These are phyloP conservation scores for Patellifolia procumbens DNA, from an alignment of 179 eudicot species.

Conservation along the genomic window DNA sequence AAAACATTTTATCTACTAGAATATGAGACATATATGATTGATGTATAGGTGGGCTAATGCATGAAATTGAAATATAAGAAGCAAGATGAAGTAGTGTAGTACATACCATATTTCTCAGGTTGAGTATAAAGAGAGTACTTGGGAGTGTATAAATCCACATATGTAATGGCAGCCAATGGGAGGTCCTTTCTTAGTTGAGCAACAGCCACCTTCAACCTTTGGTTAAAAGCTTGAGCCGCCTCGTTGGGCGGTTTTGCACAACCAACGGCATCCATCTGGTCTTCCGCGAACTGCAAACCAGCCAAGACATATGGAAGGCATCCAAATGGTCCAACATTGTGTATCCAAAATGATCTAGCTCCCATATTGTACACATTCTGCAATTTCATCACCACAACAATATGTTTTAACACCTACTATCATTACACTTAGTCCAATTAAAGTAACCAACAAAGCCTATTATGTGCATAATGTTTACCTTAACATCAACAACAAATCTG, in stretches of 20 bases:
- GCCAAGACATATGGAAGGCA: background rate
- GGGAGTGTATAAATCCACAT: too few species aligned
- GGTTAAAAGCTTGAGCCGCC: background rate
- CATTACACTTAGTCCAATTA: background rate
- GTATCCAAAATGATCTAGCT: background rate
- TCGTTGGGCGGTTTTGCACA: background rate
- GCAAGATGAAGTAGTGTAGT: background rate
- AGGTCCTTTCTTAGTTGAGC: conserved; percentile 1
- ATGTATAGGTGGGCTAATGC: background rate
- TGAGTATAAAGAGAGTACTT: background rate
- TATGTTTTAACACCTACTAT: background rate
- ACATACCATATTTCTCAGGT: background rate
- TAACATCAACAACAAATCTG: background rate
- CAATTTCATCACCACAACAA: background rate
- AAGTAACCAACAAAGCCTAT: background rate
- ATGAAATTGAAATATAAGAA: too few species aligned
- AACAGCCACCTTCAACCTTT: background rate
- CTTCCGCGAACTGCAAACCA: background rate
- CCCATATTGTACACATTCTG: background rate
- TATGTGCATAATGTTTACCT: too few species aligned
- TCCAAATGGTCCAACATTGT: background rate
- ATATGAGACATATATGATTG: too few species aligned
- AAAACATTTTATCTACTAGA: too few species aligned
- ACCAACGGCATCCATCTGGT: background rate
- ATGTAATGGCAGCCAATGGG: too few species aligned